These are phyloP conservation scores for Colletotrichum tropicicola DNA, from an alignment of 2,329 filamentous ascomycete genomes.

Conservation along the genomic window DNA sequence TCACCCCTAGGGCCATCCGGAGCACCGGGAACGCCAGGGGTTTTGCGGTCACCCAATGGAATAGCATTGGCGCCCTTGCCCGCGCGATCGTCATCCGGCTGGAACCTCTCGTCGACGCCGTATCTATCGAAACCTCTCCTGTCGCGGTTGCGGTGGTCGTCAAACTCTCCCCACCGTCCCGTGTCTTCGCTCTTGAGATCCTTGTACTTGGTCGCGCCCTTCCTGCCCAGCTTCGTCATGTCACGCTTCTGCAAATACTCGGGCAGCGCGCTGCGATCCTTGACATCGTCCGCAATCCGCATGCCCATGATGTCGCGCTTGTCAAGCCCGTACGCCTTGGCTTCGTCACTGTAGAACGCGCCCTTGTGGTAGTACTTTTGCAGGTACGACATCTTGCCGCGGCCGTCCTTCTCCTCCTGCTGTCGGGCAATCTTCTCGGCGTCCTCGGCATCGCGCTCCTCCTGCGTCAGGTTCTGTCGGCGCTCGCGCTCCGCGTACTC, in stretches of 20 bases:
- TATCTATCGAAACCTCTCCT: constrained; percentile 44
- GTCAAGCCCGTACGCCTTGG: constrained; percentile 77
- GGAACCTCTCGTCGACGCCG: constrained; percentile 71
- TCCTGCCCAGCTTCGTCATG: constrained; percentile 92
- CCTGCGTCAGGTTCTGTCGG: constrained; percentile 83
- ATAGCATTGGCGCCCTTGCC: constrained; percentile 75
- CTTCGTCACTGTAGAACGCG: constrained; percentile 90
- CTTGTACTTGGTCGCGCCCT: constrained; percentile 88
- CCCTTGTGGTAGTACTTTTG: constrained; percentile 98
- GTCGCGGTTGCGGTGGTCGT: constrained; percentile 53
- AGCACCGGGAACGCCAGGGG: constrained; percentile 21
- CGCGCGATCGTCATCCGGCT: constrained; percentile 63
- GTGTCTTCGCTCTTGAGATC: constrained; percentile 93
- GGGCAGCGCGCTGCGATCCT: constrained; percentile 83
- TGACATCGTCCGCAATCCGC: constrained; percentile 82
- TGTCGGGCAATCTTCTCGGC: constrained; percentile 79
- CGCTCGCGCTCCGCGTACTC: constrained; percentile 92
- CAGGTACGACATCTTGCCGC: constrained; percentile 88
- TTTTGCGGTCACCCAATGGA: constrained; percentile 71
- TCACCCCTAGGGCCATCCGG: constrained; percentile 37
- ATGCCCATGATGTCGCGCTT: constrained; percentile 88
- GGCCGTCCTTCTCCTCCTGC: constrained; percentile 78
- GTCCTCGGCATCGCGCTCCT: constrained; percentile 89
- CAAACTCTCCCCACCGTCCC: constrained; percentile 79
- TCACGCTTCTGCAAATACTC: constrained; percentile 93